Base-by-base conservation (phyloP, 2,329 filamentous ascomycete genomes). In the Alternaria sp. region DNA sequence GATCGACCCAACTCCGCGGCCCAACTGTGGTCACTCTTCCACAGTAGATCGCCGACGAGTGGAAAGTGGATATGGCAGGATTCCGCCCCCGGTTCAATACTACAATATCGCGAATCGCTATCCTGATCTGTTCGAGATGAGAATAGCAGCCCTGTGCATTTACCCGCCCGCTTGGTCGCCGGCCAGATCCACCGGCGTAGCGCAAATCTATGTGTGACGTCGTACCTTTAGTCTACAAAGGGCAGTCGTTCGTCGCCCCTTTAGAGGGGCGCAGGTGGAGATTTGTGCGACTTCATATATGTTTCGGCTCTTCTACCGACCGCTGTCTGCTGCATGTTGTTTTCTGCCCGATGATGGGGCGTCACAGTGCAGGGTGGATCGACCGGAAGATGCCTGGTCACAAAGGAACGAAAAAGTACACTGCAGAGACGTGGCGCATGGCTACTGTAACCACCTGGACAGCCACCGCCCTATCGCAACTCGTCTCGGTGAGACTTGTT, bases 1-100 rank as follows among this genome's bases (percentile, higher is more conserved):
- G 47, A 59, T 62, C 59, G 36, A 53, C 12, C 55, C 55, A 59
- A n/a, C n/a, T 51, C 59, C 59, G 59, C 59, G 55, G 43, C 54
- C 28, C 54, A 58, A 44, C 47, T 30, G 25, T 46, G 47, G 47
- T 40, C 40, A 40, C 26, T 62, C 30, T 30, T 40, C 36, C 36
- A 40, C 36, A 40, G 36, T 57, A 54, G 55, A 62, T 62, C 55
- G 59, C 26, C 55, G 59, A 62, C 8, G 15, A 40, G 36, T 40
- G 36, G 36, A 40, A 40, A 40, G 36, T 40, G 36, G 36, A 40
- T 40, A 40, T 40, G 15, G 36, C n/a, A 15, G 55, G 55, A 59
- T 59, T 40, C 30, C n/a, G 28, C 28, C 49, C 59, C 59, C 47
- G 30, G 49, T 15, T 32, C 23, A 43, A 44, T 54, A 45, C 46